Evolutionary conservation across 345 rosid genomes (phyloP).

Genomic region (Diplotaxis tenuifolia): DNA sequence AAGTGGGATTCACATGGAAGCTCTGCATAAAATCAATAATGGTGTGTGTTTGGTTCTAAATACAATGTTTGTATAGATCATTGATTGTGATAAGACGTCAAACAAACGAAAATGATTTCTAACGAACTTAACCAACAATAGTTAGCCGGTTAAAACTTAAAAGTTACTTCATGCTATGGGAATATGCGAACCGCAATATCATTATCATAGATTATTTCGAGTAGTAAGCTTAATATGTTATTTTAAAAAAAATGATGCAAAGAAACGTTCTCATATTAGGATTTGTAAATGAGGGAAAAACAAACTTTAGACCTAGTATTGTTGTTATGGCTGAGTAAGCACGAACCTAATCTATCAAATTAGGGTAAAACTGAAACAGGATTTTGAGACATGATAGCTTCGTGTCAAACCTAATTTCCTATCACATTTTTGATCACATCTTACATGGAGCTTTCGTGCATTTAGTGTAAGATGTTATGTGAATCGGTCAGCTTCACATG

Average conservation of each 20-base stretch:
- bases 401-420: neutral
- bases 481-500: neutral
- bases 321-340: neutral
- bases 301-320: neutral
- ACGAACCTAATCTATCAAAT: neutral
- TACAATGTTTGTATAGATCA: neutral
- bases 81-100: neutral
- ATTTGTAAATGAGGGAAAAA: neutral
- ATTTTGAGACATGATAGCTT: neutral
- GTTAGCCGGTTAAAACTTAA: neutral
- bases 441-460: neutral
- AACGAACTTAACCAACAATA: slow-evolving; percentile 7
- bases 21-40: slow-evolving; percentile 25
- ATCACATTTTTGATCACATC: neutral
- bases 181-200: neutral
- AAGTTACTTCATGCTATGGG: neutral
- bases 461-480: neutral
- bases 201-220: neutral
- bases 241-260: neutral
- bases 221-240: neutral
- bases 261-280: neutral
- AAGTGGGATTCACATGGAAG: slow-evolving; percentile 33
- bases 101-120: slow-evolving; percentile 7
- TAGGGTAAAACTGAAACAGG: neutral
- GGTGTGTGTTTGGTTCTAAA: slow-evolving; percentile 5